Evolutionary conservation across 2,329 filamentous ascomycete species (phyloP), one percentile per base, ranked within the genome.

Genomic region (Microcera coccophila): DNA sequence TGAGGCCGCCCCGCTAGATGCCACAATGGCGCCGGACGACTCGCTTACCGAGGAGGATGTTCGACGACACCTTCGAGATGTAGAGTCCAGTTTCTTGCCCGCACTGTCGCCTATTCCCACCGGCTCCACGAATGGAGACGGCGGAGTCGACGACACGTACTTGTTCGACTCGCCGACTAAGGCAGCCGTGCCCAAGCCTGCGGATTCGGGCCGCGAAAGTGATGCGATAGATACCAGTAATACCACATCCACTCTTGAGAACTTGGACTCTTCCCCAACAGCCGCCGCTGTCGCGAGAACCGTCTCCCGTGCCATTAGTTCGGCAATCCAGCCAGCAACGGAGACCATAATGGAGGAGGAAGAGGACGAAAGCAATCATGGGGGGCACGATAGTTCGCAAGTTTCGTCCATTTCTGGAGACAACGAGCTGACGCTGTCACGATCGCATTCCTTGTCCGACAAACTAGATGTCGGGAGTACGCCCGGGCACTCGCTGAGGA

Each of bases 51-150:
- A 80, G 50, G 70, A 73, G 36, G 71, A 71, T 33, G 70, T 81
- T 16, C 69, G 73, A 48, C 72, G 74, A 42, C 79, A 83, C 56
- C 62, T 84, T 16, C 72, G 76, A 53, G 81, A 84, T 55, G 73
- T 83, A 48, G 81, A 85, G 57, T 84, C 81, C 24, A 84, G 81
- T 64, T 84, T 84, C 55, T 60, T 81, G 41, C 75, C 77, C 2
- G 71, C 74, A 5, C 60, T 77, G 5, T 83, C 80, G 7, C 79
- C 80, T 11, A 71, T 82, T 36, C 71, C 70, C 26, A 67, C 67
- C 21, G 66, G 71, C 38, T 63, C 69, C 9, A 64, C 68, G 24
- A 67, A 66, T 49, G 50, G 33, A 28, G 46, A 50, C 16, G 55
- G 52, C 45, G 55, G 57, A 18, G 59, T 70, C 42, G 78, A 82